Conservation (phyloP, 2,329 filamentous ascomycete species). For the Microthyrium microscopicum region DNA sequence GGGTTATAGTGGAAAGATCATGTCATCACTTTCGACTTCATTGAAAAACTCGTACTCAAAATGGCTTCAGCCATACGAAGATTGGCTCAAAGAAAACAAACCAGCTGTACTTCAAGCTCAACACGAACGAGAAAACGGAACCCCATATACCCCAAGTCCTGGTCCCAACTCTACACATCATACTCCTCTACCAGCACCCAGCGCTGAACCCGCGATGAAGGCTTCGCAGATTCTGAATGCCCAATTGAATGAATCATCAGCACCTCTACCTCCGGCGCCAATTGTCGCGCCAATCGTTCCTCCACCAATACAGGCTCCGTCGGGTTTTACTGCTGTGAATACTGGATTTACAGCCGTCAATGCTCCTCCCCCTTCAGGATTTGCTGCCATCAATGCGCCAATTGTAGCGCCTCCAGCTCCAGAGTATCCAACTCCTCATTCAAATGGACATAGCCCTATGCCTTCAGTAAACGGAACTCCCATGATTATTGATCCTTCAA, state of each 20-base stretch:
- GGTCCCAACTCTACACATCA: slow-evolving; percentile 48
- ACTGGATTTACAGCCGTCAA: slow-evolving; percentile 52
- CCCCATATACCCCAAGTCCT: slow-evolving; percentile 68
- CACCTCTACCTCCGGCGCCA: not conserved
- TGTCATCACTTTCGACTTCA: slow-evolving; percentile 95
- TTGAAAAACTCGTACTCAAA: slow-evolving; percentile 96
- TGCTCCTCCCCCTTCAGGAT: slow-evolving; percentile 16
- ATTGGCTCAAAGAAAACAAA: slow-evolving; percentile 79
- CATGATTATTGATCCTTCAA: slow-evolving; percentile 27
- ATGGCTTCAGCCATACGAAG: slow-evolving; percentile 93
- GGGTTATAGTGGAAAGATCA: slow-evolving; percentile 97
- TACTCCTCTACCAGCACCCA: slow-evolving; percentile 30
- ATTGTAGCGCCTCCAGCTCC: slow-evolving; percentile 11
- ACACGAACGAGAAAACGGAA: slow-evolving; percentile 81
- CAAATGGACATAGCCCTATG: slow-evolving; percentile 33
- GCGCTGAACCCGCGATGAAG: slow-evolving; percentile 11
- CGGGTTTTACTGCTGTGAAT: slow-evolving; percentile 61
- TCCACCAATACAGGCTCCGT: slow-evolving; percentile 37
- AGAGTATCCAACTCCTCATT: slow-evolving; percentile 6
- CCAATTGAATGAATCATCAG: slow-evolving; percentile 1
- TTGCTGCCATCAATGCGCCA: slow-evolving; percentile 5
- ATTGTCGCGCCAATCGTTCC: slow-evolving; percentile 21
- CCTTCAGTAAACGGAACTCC: slow-evolving; percentile 42
- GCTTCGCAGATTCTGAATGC: slow-evolving; percentile 13
- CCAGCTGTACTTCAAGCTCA: slow-evolving; percentile 96